Evolutionary conservation across 1,139 yeast species (phyloP).

Genomic region (Hyphopichia wangnamkhiaoensis): DNA sequence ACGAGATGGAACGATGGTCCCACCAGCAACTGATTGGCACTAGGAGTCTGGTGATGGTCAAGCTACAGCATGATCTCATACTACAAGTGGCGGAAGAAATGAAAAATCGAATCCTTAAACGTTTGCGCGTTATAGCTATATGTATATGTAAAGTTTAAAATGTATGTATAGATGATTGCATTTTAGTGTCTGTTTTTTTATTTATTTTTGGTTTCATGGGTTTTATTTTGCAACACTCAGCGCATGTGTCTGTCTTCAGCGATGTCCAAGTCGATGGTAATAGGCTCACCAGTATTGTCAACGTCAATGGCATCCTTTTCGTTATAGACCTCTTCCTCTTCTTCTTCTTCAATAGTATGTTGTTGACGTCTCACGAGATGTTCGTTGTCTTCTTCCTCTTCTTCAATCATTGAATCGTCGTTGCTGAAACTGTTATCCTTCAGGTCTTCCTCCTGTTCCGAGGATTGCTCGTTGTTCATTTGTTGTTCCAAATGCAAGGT

Average conservation of each 20-base stretch:
- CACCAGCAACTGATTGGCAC: too few species aligned
- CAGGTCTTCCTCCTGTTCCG: conserved; percentile 13
- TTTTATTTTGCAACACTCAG: too few species aligned
- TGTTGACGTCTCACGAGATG: conserved; percentile 10
- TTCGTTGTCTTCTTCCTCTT: conserved; percentile 12
- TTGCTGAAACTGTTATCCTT: conserved; percentile 9
- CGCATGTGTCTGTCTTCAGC: conserved; percentile 7
- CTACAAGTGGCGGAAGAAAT: too few species aligned
- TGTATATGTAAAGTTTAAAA: too few species aligned
- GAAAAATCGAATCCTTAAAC: too few species aligned
- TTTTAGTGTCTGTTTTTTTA: too few species aligned
- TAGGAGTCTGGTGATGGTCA: too few species aligned
- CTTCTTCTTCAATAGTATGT: conserved; percentile 5
- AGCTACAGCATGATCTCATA: too few species aligned
- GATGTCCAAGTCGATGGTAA: conserved; percentile 20
- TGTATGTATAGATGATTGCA: too few species aligned
- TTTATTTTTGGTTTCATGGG: too few species aligned
- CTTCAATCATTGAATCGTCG: conserved; percentile 12
- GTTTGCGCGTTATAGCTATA: too few species aligned
- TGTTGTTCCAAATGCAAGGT: conserved; percentile 72
- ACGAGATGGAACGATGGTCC: too few species aligned
- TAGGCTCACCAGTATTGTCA: conserved; percentile 10
- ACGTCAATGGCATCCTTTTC: conserved; percentile 3
- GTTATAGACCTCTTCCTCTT: conserved; percentile 12
- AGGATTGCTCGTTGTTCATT: conserved; percentile 18